Evolutionary conservation across 179 eudicot genomes (phyloP).

Genomic region (Camellia oleifera): DNA sequence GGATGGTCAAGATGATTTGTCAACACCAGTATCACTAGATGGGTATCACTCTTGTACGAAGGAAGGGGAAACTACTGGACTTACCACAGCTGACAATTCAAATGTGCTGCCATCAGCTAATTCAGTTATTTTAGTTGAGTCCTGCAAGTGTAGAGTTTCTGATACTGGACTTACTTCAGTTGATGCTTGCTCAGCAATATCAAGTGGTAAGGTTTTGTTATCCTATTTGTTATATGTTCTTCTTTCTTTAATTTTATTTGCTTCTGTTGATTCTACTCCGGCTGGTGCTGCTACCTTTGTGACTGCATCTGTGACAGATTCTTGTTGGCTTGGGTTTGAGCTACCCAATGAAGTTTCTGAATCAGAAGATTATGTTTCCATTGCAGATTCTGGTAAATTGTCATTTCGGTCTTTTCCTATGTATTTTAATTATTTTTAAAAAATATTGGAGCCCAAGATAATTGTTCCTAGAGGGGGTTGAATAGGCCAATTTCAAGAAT

Average conservation of each 20-base stretch:
- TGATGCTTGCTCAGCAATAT: constrained; percentile 4
- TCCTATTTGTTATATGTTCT: neutral
- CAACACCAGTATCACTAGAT: no score
- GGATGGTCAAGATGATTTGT: no score
- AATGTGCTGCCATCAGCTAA: neutral
- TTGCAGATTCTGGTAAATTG: neutral
- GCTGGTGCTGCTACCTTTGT: neutral
- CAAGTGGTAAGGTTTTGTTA: constrained; percentile 5
- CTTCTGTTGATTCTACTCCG: neutral
- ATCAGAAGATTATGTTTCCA: neutral
- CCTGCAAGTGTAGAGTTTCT: neutral
- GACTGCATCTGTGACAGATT: neutral
- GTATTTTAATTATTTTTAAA: no score
- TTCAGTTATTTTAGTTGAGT: neutral
- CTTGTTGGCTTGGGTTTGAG: constrained; percentile 6
- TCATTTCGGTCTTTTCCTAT: neutral
- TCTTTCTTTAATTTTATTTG: neutral
- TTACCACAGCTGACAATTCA: neutral
- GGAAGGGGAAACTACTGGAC: neutral
- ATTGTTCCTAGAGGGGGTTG: no score
- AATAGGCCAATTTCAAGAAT: no score
- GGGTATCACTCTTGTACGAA: no score
- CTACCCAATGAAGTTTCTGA: neutral
- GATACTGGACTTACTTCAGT: neutral
- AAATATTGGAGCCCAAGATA: no score